Evolutionary conservation across 2,329 filamentous ascomycete genomes (phyloP), one percentile per base, ranked within the genome.

Genomic region (Pseudogymnoascus sp.): DNA sequence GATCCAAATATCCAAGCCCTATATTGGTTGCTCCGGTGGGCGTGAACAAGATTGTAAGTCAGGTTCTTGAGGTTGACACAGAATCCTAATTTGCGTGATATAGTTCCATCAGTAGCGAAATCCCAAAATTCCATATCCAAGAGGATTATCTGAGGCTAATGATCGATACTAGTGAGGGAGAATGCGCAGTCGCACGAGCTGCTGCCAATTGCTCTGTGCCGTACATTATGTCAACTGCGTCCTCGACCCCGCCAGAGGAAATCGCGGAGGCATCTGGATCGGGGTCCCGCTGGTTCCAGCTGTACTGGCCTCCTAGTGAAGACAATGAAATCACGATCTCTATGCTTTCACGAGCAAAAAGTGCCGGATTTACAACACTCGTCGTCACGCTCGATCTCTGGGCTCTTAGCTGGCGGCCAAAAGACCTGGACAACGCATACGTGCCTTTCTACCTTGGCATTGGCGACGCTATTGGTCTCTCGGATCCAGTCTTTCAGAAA

Each of bases 21-120:
- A 82, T 88, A 60, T 84, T 83, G n/a, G 85, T 88, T 68, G 82
- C 84, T 0, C 84, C 84, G 0, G 81, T 87, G 28, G 84, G 85
- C 4, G 86, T 88, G 67, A 86, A 88, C 75, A 81, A 82, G 44
- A 50, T 50, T 8, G 44, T 28, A 50, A 50, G 44, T 28, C 2
- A 2, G 23, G 7, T 28, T 16, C 14, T 50, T 10, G 23, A 50
- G 23, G 6, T 28, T 28, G 23, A 28, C 8, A 28, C 21, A 28
- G 44, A 14, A 50, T 50, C 7, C 14, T 50, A 50, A 50, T 50
- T 50, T 28, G 23, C 23, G 14, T 28, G 23, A 28, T 16, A 28
- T 7, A 50, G 44, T 50, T 50, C 14, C 44, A 50, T n/a, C 23
- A 50, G 44, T 50, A 50, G 3, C 23, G 21, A 28, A 10, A 21